A percentile compares a stretch with the other conserved stretches of the same genome.
Evolutionary conservation across 208 protist genomes (phyloP).

Genomic region (Novymonas esmeraldas): DNA sequence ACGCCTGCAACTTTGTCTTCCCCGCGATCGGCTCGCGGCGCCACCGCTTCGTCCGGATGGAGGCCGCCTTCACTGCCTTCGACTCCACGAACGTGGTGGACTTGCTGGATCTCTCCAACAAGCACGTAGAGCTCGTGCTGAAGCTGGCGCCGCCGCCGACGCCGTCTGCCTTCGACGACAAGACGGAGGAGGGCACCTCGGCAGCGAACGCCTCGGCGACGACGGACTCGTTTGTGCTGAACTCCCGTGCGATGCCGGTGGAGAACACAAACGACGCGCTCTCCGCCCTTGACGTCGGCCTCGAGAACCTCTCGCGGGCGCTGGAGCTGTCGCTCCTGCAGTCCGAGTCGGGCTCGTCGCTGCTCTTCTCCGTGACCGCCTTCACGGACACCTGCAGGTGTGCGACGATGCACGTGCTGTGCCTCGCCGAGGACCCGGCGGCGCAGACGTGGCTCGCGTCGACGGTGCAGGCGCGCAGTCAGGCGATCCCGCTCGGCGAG

Average conservation of each 20-base stretch:
- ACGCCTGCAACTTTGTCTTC: conserved; percentile 41
- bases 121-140: conserved; percentile 70
- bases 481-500: conserved; percentile 58
- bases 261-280: conserved; percentile 80
- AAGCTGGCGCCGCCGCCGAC: conserved; percentile 57
- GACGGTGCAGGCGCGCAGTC: conserved; percentile 65
- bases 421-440: conserved; percentile 74
- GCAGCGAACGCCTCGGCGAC: conserved; percentile 23
- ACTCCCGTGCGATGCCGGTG: conserved; percentile 52
- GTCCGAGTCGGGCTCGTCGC: conserved; percentile 74
- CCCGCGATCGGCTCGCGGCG: conserved; percentile 37
- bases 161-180: conserved; percentile 58
- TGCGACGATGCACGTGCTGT: conserved; percentile 79
- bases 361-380: conserved; percentile 81
- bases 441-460: conserved; percentile 76
- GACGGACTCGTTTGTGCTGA: conserved; percentile 68
- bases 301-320: conserved; percentile 76
- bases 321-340: conserved; percentile 61
- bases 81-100: conserved; percentile 73
- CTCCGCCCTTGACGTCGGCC: conserved; percentile 76
- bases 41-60: conserved; percentile 70
- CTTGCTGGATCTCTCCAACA: conserved; percentile 80
- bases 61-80: conserved; percentile 83
- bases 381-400: conserved; percentile 73
- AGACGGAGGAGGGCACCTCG: conserved; percentile 27